Conservation (phyloP, 331 rosid genomes). For the Telfairia occidentalis region DNA sequence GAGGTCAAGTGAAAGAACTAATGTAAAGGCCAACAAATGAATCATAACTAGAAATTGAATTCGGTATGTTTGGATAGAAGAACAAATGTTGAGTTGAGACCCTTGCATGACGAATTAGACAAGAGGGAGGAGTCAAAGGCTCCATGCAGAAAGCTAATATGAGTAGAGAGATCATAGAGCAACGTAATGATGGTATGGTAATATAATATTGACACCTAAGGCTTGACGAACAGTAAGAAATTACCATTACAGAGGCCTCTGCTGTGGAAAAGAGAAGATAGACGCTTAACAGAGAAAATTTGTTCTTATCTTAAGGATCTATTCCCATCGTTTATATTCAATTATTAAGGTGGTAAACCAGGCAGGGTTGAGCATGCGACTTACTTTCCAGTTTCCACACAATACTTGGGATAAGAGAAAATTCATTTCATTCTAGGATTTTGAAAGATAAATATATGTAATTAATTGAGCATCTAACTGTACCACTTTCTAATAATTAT, state of each 20-base stretch:
- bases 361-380: neutral
- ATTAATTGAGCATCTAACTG: neutral
- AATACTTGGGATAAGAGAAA: neutral
- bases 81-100: neutral
- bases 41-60: neutral
- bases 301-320: neutral
- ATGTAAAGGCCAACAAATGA: constrained; percentile 1
- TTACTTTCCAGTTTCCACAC: neutral
- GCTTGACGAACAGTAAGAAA: no score
- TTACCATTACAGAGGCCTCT: no score
- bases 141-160: neutral
- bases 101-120: neutral
- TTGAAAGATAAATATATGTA: neutral
- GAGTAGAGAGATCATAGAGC: neutral
- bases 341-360: neutral
- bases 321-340: neutral
- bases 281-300: no score
- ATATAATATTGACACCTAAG: neutral
- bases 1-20: neutral
- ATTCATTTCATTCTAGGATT: neutral
- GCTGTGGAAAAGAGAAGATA: no score
- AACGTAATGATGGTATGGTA: neutral
- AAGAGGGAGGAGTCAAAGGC: constrained; percentile 2
- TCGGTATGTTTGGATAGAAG: neutral
- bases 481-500: neutral